These are phyloP conservation scores for Plectranthus barbatus DNA, from an alignment of 257 asterid species.

Conservation along the genomic window DNA sequence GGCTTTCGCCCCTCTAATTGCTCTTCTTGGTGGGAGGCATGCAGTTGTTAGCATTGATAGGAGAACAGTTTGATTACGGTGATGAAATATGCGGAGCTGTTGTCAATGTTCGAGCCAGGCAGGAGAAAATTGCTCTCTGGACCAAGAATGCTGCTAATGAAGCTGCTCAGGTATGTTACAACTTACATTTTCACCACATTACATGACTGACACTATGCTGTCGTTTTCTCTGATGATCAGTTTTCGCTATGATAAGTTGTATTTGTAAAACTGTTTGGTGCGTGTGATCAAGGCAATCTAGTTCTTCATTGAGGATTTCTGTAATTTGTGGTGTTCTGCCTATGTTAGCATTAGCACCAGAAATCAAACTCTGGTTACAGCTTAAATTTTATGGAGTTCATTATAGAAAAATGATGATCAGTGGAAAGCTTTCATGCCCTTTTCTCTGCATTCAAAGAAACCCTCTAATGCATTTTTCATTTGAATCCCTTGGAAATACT, in stretches of 20 bases:
- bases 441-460: background rate
- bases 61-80: conserved; percentile 89
- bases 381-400: too few species aligned
- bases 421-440: background rate
- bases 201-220: background rate
- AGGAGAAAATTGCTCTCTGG: conserved; percentile 80
- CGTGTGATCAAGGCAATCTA: background rate
- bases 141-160: conserved; percentile 93
- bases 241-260: background rate
- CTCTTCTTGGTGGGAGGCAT: conserved; percentile 6
- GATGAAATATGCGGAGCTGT: conserved; percentile 98
- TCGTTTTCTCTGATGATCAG: background rate
- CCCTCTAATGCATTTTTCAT: background rate
- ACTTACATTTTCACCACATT: background rate
- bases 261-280: background rate
- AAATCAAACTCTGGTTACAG: background rate
- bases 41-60: conserved; percentile 87
- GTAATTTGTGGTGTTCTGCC: background rate
- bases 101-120: conserved; percentile 62
- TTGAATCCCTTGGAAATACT: background rate
- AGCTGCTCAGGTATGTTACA: conserved; percentile 90
- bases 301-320: background rate
- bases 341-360: background rate
- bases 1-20: background rate
- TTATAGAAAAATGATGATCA: background rate